Evolutionary conservation across 1,139 yeast species (phyloP).

Genomic region (Suzukiozyma palmioleophila): DNA sequence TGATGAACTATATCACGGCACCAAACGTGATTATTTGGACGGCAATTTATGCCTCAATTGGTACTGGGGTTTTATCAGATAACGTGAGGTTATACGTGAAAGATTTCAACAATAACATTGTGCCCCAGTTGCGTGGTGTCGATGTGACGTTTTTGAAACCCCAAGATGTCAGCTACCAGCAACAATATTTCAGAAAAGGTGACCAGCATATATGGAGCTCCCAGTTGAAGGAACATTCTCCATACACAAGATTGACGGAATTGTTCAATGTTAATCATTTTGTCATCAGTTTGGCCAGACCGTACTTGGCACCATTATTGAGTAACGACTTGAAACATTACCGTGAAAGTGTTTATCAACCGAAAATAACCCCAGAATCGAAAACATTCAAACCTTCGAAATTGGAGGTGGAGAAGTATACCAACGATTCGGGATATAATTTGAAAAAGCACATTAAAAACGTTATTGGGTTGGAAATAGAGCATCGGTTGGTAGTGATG

Average conservation of each 20-base stretch:
- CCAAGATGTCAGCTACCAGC: conserved; percentile 44
- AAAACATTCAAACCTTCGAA: conserved; percentile 5
- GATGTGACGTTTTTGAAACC: conserved; percentile 40
- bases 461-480: conserved; percentile 57
- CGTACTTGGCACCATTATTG: conserved; percentile 85
- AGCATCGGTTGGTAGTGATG: conserved; percentile 77
- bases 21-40: conserved; percentile 93
- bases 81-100: conserved; percentile 65
- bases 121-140: conserved; percentile 32
- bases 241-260: conserved; percentile 86
- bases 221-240: conserved; percentile 39
- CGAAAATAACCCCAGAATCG: conserved; percentile 3
- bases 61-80: conserved; percentile 60
- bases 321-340: conserved; percentile 75
- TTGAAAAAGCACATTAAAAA: conserved; percentile 33
- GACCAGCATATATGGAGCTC: conserved; percentile 11
- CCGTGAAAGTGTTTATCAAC: conserved; percentile 15
- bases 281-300: conserved; percentile 84
- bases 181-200: conserved; percentile 29
- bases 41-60: conserved; percentile 71
- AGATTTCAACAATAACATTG: conserved; percentile 57
- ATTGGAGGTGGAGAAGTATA: conserved; percentile 19
- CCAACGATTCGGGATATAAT: conserved; percentile 29
- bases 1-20: conserved; percentile 85
- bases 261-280: conserved; percentile 92